These are phyloP conservation scores for Dothistroma septosporum DNA, from an alignment of 2,329 filamentous ascomycete species.

Conservation along the genomic window DNA sequence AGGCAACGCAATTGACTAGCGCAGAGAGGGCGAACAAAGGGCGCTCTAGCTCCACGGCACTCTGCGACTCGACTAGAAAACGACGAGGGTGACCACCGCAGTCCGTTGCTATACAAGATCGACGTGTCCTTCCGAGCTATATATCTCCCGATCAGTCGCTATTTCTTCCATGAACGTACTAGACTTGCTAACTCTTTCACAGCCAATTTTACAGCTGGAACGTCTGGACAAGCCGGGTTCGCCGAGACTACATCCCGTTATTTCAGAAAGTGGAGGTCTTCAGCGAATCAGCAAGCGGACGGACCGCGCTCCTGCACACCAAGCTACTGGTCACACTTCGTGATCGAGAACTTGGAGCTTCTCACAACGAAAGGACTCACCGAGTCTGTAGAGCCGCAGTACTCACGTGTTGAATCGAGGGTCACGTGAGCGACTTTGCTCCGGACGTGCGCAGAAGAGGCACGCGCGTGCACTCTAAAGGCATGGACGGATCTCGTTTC, in stretches of 20 bases:
- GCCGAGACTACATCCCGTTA: neutral
- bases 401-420: neutral
- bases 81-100: neutral
- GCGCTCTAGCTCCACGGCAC: neutral
- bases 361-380: neutral
- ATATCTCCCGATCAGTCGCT: neutral
- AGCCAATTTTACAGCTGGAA: neutral
- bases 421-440: neutral
- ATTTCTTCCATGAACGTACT: neutral
- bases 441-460: neutral
- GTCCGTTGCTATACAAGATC: neutral
- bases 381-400: neutral
- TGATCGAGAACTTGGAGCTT: neutral
- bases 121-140: neutral
- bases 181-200: neutral
- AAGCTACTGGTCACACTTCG: neutral
- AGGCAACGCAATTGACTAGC: neutral
- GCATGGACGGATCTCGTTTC: neutral
- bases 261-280: neutral
- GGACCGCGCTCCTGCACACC: neutral
- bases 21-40: neutral
- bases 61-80: neutral
- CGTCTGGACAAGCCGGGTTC: neutral
- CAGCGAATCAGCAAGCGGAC: neutral
- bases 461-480: neutral